phyloP scores from a whole-genome alignment of 179 eudicot genomes.

The Silene noctiflora region DNA sequence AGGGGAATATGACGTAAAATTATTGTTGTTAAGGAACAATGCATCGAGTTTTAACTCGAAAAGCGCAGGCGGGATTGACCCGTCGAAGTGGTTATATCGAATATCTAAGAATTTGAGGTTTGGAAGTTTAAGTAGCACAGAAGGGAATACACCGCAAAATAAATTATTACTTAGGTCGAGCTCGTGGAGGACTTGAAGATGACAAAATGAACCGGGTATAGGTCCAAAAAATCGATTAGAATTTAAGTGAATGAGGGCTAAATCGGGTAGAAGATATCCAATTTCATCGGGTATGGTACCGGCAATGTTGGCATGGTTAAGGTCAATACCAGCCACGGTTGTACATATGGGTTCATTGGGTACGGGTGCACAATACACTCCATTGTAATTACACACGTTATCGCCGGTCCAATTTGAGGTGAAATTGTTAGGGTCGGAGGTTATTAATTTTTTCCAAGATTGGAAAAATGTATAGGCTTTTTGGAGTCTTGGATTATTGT shows the following conservation, averaged over 20 bases:
- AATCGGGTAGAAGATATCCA: slow-evolving; percentile 43
- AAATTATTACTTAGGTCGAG: slow-evolving; percentile 51
- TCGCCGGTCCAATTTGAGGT: slow-evolving; percentile 44
- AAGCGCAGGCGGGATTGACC: slow-evolving; percentile 29
- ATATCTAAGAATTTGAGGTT: slow-evolving; percentile 42
- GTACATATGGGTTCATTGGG: slow-evolving; percentile 29
- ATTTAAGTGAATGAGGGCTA: slow-evolving; percentile 51
- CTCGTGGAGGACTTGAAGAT: slow-evolving; percentile 34
- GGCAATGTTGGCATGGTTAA: slow-evolving; percentile 47
- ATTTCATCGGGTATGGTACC: slow-evolving; percentile 44
- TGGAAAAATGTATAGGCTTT: slow-evolving; percentile 49
- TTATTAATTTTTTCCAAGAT: slow-evolving; percentile 48
- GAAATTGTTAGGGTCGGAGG: slow-evolving; percentile 45
- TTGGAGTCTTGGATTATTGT: slow-evolving; percentile 37
- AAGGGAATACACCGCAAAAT: slow-evolving; percentile 39
- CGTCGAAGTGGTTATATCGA: slow-evolving; percentile 39
- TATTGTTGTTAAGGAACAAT: slow-evolving; percentile 45
- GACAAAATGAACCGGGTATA: slow-evolving; percentile 27
- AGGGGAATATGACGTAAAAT: slow-evolving; percentile 30
- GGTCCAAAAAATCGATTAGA: slow-evolving; percentile 38
- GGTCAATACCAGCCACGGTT: slow-evolving; percentile 58
- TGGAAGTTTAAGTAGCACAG: slow-evolving; percentile 25
- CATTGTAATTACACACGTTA: slow-evolving; percentile 48
- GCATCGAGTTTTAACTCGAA: slow-evolving; percentile 50
- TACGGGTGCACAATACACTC: slow-evolving; percentile 50